Evolutionary conservation across 306 rosid genomes (phyloP).

Genomic region (Quillaja saponaria): DNA sequence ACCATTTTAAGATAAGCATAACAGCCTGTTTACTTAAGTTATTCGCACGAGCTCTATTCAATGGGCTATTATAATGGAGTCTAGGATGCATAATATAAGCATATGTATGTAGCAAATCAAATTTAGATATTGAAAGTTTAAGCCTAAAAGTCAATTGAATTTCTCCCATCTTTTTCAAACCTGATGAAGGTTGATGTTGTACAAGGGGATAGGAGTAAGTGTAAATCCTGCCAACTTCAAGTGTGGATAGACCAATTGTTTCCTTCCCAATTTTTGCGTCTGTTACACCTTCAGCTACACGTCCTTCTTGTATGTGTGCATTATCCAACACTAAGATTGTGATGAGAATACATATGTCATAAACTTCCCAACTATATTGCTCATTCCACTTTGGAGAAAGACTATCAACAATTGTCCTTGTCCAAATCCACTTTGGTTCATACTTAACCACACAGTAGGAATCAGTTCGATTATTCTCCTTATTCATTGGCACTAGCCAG

Average conservation of each 20-base stretch:
- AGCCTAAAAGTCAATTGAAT: background rate
- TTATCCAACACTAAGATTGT: conserved; percentile 20
- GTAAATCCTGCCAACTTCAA: background rate
- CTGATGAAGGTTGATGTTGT: background rate
- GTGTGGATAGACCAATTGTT: background rate
- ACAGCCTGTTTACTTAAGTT: background rate
- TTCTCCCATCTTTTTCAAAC: conserved; percentile 6
- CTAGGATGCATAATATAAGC: background rate
- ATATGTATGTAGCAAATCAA: background rate
- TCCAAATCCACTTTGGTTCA: conserved; percentile 20
- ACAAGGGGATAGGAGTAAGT: background rate
- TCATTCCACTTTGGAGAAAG: conserved; percentile 24
- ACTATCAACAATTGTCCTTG: background rate
- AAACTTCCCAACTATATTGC: conserved; percentile 24
- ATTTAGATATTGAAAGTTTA: background rate
- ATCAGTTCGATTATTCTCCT: no score
- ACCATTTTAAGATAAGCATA: background rate
- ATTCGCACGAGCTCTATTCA: background rate
- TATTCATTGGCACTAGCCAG: no score
- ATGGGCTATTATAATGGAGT: background rate
- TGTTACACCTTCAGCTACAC: background rate
- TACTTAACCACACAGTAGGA: conserved; percentile 21
- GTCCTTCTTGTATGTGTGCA: background rate
- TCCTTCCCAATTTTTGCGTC: background rate
- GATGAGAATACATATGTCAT: conserved; percentile 11